These are phyloP conservation scores for Pleomassaria siparia DNA, from an alignment of 2,329 filamentous ascomycete species.

Conservation along the genomic window DNA sequence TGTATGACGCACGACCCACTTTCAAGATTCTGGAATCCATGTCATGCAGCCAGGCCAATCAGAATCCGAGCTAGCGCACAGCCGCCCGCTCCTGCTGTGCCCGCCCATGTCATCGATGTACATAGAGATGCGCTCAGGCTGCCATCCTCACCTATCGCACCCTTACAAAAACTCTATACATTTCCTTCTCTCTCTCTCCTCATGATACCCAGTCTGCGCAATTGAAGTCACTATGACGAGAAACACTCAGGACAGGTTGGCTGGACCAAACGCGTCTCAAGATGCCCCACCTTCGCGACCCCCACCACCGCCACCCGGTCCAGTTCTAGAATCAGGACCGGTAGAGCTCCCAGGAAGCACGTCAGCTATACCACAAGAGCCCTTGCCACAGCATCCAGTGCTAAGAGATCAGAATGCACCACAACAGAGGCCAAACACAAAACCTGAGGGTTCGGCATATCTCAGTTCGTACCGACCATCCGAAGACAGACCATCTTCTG, in stretches of 20 bases:
- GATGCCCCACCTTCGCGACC: constrained; percentile 1
- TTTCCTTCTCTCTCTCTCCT: neutral
- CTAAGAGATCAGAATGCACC: constrained; percentile 1
- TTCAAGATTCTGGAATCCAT: neutral
- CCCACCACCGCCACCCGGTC: neutral
- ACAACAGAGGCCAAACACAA: constrained; percentile 13
- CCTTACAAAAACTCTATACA: neutral
- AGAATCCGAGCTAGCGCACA: neutral
- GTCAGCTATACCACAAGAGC: constrained; percentile 8
- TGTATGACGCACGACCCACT: neutral
- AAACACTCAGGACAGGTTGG: neutral
- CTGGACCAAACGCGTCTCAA: neutral
- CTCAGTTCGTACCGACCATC: constrained; percentile 27
- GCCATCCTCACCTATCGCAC: neutral
- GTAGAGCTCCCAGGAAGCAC: constrained; percentile 15
- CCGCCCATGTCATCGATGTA: neutral
- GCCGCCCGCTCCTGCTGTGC: neutral
- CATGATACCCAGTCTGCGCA: neutral
- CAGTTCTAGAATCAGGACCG: no score
- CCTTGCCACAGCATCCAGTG: constrained; percentile 7
- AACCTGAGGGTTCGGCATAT: constrained; percentile 32
- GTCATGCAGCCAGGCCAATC: neutral
- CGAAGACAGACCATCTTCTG: constrained; percentile 1
- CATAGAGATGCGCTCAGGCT: no score
- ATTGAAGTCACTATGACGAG: neutral